Evolutionary conservation across 148 eudicot species (phyloP).

Genomic region (Rhododendron molle): DNA sequence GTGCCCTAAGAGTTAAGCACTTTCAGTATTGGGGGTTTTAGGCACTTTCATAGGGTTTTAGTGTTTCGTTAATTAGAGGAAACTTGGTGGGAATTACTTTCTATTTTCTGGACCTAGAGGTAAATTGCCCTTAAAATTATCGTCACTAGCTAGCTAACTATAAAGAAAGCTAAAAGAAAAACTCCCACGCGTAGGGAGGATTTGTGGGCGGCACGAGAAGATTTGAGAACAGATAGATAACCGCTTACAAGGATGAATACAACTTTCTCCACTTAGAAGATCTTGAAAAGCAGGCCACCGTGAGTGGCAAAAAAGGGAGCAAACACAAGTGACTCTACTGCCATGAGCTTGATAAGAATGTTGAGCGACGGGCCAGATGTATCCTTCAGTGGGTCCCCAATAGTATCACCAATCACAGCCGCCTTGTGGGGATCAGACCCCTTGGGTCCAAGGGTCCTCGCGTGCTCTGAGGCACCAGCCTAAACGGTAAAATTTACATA

Average conservation of each 20-base stretch:
- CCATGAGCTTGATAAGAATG: constrained; percentile 87
- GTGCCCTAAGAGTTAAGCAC: too few relatives aligned
- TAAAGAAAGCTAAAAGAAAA: neutral
- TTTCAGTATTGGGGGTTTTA: too few relatives aligned
- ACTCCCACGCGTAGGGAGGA: neutral
- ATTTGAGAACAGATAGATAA: neutral
- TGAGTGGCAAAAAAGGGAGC: constrained; percentile 76
- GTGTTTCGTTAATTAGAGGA: too few relatives aligned
- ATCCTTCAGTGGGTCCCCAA: constrained; percentile 84
- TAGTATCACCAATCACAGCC: constrained; percentile 83
- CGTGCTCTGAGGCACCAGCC: constrained; percentile 94
- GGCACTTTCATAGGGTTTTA: too few relatives aligned
- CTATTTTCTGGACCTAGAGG: too few relatives aligned
- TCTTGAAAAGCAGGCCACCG: constrained; percentile 7
- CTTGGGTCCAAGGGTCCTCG: constrained; percentile 74
- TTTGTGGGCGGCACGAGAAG: neutral
- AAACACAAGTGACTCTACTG: constrained; percentile 76
- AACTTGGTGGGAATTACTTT: too few relatives aligned
- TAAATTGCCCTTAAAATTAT: neutral
- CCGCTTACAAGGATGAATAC: neutral
- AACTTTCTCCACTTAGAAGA: neutral
- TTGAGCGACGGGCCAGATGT: constrained; percentile 82
- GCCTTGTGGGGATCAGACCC: constrained; percentile 89
- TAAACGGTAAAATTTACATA: neutral
- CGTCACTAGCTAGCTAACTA: constrained; percentile 5